These are phyloP conservation scores for Pyrenophora seminiperda DNA, from an alignment of 2,329 filamentous ascomycete genomes.

Conservation along the genomic window DNA sequence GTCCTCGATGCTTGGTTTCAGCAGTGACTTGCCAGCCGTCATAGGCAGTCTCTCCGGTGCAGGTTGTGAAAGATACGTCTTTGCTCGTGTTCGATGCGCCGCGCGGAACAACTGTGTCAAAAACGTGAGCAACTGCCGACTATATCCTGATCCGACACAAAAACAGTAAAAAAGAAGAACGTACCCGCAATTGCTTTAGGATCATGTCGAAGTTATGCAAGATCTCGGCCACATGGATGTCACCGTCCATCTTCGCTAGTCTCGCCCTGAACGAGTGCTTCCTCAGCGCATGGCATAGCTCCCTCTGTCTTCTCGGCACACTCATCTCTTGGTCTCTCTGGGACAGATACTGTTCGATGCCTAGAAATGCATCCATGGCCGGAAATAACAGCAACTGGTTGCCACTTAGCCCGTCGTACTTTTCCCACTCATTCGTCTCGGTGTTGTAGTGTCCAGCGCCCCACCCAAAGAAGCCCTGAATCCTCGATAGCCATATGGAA, in stretches of 20 bases:
- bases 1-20: background rate
- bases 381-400: conserved; percentile 7
- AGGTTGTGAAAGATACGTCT: conserved; percentile 5
- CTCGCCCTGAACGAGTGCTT: conserved; percentile 3
- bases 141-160: background rate
- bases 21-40: conserved; percentile 9
- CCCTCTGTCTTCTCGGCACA: conserved; percentile 4
- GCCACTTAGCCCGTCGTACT: conserved; percentile 5
- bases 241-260: background rate
- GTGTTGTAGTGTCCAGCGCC: background rate
- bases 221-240: background rate
- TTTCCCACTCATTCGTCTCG: background rate
- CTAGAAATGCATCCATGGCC: conserved; percentile 10
- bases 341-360: conserved; percentile 8
- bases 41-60: conserved; percentile 7
- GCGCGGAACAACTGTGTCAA: conserved; percentile 6
- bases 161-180: background rate
- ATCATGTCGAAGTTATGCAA: background rate
- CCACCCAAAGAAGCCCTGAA: conserved; percentile 11
- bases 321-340: conserved; percentile 2
- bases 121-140: background rate
- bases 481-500: conserved; percentile 5
- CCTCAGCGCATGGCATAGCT: conserved; percentile 1
- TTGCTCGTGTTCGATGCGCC: conserved; percentile 4
- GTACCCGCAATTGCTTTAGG: conserved; percentile 5